phyloP scores from a whole-genome alignment of 148 eudicot species.

The Rhododendron vialii region DNA sequence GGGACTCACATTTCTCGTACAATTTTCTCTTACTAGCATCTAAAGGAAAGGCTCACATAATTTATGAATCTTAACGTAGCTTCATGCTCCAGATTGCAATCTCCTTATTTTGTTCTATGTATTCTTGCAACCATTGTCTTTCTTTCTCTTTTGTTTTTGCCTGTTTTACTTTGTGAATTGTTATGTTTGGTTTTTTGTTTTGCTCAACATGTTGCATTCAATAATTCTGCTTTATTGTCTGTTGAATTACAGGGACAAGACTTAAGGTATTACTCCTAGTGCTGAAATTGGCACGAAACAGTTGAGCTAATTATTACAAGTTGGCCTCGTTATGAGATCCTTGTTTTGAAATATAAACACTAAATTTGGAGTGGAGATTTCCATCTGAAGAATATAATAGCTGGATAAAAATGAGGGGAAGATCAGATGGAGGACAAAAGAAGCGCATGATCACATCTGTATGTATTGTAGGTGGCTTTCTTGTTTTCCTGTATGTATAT shows the following conservation, averaged over 20 bases:
- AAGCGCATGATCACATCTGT: conserved; percentile 63
- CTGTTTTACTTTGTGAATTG: not conserved
- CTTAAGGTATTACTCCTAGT: not conserved
- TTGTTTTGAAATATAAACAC: conserved; percentile 10
- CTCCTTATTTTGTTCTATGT: too few relatives aligned
- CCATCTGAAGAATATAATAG: not conserved
- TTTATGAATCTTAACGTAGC: not conserved
- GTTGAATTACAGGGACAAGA: not conserved
- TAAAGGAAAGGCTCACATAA: not conserved
- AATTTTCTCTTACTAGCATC: not conserved
- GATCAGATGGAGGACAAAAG: conserved; percentile 83
- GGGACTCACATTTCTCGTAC: not conserved
- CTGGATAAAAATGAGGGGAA: conserved; percentile 60
- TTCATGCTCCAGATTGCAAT: not conserved
- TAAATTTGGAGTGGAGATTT: conserved; percentile 1
- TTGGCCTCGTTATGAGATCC: conserved; percentile 13
- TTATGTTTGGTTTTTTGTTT: conserved; percentile 5
- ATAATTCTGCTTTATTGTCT: not conserved
- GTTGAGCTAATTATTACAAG: not conserved
- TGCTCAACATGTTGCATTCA: not conserved
- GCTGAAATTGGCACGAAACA: not conserved
- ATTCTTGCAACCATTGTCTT: not conserved
- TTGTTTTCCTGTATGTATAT: conserved; percentile 66
- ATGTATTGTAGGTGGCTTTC: conserved; percentile 43
- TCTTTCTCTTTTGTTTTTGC: not conserved